Evolutionary conservation across 73 alveolate species (phyloP).

Genomic region (Paramecium biaurelia): DNA sequence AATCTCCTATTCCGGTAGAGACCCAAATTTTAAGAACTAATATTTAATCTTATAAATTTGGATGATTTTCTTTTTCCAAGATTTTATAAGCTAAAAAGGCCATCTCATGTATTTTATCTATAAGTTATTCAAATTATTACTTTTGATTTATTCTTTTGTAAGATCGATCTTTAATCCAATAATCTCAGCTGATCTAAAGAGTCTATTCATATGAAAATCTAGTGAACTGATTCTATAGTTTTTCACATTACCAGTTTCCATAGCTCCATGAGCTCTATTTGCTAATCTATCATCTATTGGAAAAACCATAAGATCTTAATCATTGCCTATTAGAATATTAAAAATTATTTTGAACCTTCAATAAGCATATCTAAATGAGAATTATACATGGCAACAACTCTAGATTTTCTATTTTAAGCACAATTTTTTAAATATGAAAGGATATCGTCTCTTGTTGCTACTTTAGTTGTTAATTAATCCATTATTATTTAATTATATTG

Average conservation of each 20-base stretch:
- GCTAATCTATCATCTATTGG: constrained; percentile 43
- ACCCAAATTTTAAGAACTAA: constrained; percentile 16
- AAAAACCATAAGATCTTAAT: constrained; percentile 32
- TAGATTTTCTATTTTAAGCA: constrained; percentile 1
- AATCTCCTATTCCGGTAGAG: constrained; percentile 44
- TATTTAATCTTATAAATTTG: constrained; percentile 3
- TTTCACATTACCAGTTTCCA: constrained; percentile 55
- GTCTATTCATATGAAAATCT: neutral
- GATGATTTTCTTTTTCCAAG: constrained; percentile 42
- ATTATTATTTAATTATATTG: neutral
- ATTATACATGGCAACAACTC: constrained; percentile 48
- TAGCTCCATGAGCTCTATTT: constrained; percentile 40
- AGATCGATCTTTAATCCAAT: constrained; percentile 15
- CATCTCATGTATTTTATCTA: constrained; percentile 29
- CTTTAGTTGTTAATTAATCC: constrained; percentile 7
- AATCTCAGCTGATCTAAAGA: constrained; percentile 19
- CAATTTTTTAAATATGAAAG: neutral
- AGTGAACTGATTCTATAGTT: constrained; percentile 30
- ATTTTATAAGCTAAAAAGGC: constrained; percentile 15
- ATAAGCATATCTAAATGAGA: constrained; percentile 25
- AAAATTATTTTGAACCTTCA: neutral
- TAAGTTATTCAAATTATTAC: neutral
- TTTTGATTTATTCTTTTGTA: neutral
- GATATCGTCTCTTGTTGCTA: constrained; percentile 33
- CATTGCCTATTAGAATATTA: neutral